Conservation (phyloP, 2,329 filamentous ascomycete species). For the Trichoderma sp. region DNA sequence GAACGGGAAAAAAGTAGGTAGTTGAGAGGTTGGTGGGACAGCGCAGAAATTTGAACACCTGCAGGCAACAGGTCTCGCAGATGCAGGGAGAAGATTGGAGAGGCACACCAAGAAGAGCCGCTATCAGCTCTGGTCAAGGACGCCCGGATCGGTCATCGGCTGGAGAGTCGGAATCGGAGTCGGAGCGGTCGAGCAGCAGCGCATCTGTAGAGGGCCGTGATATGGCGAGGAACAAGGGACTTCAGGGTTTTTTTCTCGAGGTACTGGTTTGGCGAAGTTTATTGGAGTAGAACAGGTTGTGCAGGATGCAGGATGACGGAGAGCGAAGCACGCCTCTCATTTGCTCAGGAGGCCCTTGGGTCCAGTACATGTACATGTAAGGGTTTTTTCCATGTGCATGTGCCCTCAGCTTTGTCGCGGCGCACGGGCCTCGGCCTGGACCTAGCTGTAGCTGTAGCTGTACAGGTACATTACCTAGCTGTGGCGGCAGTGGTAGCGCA, state of each 20-base stretch:
- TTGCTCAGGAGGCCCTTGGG: slow-evolving; percentile 18
- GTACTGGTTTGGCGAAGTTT: slow-evolving; percentile 2
- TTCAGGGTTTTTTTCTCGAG: not conserved
- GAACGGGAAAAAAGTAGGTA: not conserved
- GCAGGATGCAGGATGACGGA: slow-evolving; percentile 21
- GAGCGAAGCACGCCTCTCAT: not conserved
- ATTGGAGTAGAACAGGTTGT: slow-evolving; percentile 17
- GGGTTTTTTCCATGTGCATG: not conserved
- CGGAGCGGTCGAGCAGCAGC: slow-evolving; percentile 9
- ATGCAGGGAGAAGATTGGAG: not conserved
- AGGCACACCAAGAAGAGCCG: slow-evolving; percentile 11
- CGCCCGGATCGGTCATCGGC: slow-evolving; percentile 18
- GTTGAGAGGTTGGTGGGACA: slow-evolving; percentile 4
- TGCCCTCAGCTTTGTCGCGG: not conserved
- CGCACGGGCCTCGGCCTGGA: not conserved
- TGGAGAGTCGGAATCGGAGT: slow-evolving; percentile 2
- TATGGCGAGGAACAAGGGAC: slow-evolving; percentile 7
- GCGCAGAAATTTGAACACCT: slow-evolving; percentile 10
- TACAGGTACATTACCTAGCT: not conserved
- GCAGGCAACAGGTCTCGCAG: not conserved
- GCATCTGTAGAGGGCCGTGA: slow-evolving; percentile 18
- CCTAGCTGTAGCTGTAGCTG: not conserved
- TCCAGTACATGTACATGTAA: not conserved
- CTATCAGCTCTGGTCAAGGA: slow-evolving; percentile 21
- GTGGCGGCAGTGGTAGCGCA: not conserved